Evolutionary conservation across 2,329 filamentous ascomycete species (phyloP).

Genomic region (Talaromyces pinophilus): DNA sequence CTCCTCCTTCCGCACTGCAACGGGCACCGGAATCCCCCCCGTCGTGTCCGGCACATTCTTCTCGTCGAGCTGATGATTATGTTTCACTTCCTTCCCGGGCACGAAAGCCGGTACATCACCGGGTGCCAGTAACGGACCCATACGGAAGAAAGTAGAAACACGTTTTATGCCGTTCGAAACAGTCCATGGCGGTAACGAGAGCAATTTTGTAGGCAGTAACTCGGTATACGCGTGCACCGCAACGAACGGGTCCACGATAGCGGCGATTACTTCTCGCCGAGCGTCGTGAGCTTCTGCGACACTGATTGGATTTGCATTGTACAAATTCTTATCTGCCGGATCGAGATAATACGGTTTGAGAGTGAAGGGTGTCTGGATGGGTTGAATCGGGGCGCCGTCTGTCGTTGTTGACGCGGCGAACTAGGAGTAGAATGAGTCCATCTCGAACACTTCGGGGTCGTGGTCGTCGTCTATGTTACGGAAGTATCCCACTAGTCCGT

Average conservation of each 20-base stretch:
- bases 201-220: not conserved
- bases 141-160: not conserved
- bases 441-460: not conserved
- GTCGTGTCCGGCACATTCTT: not conserved
- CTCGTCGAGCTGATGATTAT: not conserved
- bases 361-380: not conserved
- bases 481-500: slow-evolving; percentile 48
- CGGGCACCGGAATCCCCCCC: not conserved
- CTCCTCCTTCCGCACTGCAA: not conserved
- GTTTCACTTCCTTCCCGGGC: not conserved
- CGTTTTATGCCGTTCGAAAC: not conserved
- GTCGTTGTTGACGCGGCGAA: not conserved
- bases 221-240: not conserved
- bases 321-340: not conserved
- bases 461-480: not conserved
- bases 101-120: not conserved
- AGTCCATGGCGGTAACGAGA: not conserved
- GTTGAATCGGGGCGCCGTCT: not conserved
- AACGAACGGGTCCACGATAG: not conserved
- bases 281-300: not conserved
- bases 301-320: not conserved
- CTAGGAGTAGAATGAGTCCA: not conserved
- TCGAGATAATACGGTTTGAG: not conserved
- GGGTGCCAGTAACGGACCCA: not conserved
- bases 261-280: not conserved